Base-by-base conservation (phyloP, 129 eudicot species). In the Tanacetum coccineum region DNA sequence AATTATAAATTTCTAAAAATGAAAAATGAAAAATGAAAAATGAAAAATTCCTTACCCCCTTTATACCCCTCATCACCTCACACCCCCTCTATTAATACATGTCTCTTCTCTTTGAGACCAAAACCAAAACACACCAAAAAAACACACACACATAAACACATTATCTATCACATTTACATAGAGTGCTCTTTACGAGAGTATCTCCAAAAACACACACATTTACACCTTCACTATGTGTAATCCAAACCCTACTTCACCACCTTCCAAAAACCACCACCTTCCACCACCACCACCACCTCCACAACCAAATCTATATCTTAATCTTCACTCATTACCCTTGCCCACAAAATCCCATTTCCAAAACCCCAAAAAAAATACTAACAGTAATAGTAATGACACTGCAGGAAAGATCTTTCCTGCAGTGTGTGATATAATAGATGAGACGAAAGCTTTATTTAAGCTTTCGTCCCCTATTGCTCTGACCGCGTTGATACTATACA, bases 171-270 rank as follows among this genome's bases (percentile, higher is more conserved):
- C 9, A 36, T 14, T 14, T 28, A 14, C 63, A 4, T 10, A 26
- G 76, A 75, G 81, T 72, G 88, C 84, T 80, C 87, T 87, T 76
- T 73, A 83, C 70, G 82, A 79, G 89, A 87, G 94, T 78, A 83
- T 87, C 89, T 83, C 77, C 54, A 36, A 36, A 36, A 3, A 22
- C 59, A 20, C 22, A 68, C 69, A 42, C 68, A 44, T 36, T 36
- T 36, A 36, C 42, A 36, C 18, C 13, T 26, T 56, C 60, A 81
- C 36, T 47, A 87, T 83, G 95, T 83, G 95, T 68, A 87, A 87
- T 52, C 84, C 70, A 5, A 83, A 66, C 25, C 25, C 25, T 59
- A 70, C 61, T 20, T 62, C 52, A 2, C 66, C 77, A 48, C 48
- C 79, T 57, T 26, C 68, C 63, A 54, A 20, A 48, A 54, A 64